These are phyloP conservation scores for Mycena floridula DNA, from an alignment of 768 basidiomycete species.

Conservation along the genomic window DNA sequence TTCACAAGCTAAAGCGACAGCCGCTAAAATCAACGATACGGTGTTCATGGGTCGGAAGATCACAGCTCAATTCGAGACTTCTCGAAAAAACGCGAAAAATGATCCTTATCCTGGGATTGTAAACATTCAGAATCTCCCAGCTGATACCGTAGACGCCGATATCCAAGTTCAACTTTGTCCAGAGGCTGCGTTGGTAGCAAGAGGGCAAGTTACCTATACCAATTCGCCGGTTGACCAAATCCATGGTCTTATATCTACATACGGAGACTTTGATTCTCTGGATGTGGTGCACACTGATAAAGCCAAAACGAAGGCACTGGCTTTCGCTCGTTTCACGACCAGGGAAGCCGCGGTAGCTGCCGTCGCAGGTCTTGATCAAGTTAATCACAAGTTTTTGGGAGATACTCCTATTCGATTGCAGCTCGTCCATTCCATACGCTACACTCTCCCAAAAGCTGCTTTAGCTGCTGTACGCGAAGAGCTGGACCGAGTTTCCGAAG, in stretches of 20 bases:
- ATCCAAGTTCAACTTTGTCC: conserved; percentile 28
- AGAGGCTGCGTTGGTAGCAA: conserved; percentile 17
- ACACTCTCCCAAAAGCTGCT: not conserved
- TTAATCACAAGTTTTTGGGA: not conserved
- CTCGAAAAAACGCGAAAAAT: conserved; percentile 13
- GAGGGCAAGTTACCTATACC: conserved; percentile 28
- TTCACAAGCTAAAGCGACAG: conserved; percentile 35
- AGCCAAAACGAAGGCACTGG: conserved; percentile 26
- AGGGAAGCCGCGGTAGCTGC: conserved; percentile 27
- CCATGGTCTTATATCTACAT: conserved; percentile 24
- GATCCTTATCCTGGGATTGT: conserved; percentile 33
- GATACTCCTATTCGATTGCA: not conserved
- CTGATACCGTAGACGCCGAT: conserved; percentile 19
- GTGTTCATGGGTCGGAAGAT: conserved; percentile 33
- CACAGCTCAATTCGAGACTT: conserved; percentile 27
- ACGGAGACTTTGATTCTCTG: conserved; percentile 34
- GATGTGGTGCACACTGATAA: conserved; percentile 28
- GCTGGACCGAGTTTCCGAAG: not conserved
- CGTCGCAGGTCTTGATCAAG: conserved; percentile 15
- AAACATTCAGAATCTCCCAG: conserved; percentile 38
- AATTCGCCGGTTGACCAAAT: conserved; percentile 24
- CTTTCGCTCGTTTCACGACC: conserved; percentile 35
- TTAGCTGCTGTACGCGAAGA: not conserved
- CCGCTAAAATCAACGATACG: conserved; percentile 30
- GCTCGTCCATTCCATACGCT: not conserved